Evolutionary conservation across 192 early-diverging fungal genomes (phyloP).

Genomic region (Gryganskiella cystojenkinii): DNA sequence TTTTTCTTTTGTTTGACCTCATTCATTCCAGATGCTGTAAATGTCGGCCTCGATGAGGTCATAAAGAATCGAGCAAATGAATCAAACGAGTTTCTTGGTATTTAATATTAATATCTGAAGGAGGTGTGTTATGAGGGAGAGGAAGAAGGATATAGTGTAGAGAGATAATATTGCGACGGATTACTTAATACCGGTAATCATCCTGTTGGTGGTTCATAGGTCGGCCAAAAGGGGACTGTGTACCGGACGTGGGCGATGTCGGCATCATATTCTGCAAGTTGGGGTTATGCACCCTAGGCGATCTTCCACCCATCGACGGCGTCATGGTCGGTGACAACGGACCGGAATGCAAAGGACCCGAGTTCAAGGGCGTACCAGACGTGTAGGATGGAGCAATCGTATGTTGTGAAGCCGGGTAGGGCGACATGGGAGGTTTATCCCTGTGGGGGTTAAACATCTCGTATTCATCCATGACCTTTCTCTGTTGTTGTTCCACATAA

Average conservation of each 20-base stretch:
- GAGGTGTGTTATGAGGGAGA: background rate
- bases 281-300: constrained; percentile 30
- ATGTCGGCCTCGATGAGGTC: too few species aligned
- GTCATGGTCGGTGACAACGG: constrained; percentile 14
- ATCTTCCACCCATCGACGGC: constrained; percentile 47
- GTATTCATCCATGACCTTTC: constrained; percentile 53
- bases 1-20: background rate
- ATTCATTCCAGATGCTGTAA: background rate
- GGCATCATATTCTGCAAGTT: background rate
- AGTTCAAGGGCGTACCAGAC: too few species aligned
- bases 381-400: constrained; percentile 36
- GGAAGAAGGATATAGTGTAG: too few species aligned
- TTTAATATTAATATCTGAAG: too few species aligned
- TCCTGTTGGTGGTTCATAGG: constrained; percentile 16
- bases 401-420: constrained; percentile 31
- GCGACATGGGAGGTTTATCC: constrained; percentile 28
- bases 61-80: too few species aligned
- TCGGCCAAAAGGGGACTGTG: constrained; percentile 17
- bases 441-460: constrained; percentile 51
- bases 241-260: background rate
- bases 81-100: too few species aligned
- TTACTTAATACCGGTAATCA: constrained; percentile 32
- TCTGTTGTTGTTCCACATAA: constrained; percentile 50
- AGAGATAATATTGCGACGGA: too few species aligned
- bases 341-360: background rate